These are phyloP conservation scores for Paxillus rubicundulus DNA, from an alignment of 768 basidiomycete genomes.

Conservation along the genomic window DNA sequence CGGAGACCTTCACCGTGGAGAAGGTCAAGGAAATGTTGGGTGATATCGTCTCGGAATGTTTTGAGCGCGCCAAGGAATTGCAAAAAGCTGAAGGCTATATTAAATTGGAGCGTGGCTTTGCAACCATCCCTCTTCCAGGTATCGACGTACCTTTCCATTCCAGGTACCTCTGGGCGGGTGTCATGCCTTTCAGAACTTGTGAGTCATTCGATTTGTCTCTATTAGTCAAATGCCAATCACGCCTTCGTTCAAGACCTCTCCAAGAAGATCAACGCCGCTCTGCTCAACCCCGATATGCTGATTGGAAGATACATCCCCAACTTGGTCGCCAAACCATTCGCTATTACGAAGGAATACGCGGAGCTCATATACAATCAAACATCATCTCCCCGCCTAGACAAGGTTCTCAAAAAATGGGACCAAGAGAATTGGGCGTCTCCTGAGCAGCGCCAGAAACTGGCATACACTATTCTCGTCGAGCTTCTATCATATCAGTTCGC, in stretches of 20 bases:
- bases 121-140: constrained; percentile 91
- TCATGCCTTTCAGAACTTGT: constrained; percentile 97
- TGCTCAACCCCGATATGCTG: constrained; percentile 93
- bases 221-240: neutral
- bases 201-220: constrained; percentile 33
- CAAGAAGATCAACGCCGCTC: constrained; percentile 92
- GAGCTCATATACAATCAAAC: constrained; percentile 97
- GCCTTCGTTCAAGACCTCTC: constrained; percentile 65
- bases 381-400: constrained; percentile 90
- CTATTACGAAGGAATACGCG: constrained; percentile 81
- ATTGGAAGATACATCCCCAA: constrained; percentile 97
- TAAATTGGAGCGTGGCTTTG: constrained; percentile 94
- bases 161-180: constrained; percentile 97
- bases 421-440: constrained; percentile 80
- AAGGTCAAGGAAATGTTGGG: constrained; percentile 95
- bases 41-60: constrained; percentile 86
- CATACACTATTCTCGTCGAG: constrained; percentile 95
- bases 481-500: constrained; percentile 97
- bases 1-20: constrained; percentile 83
- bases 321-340: constrained; percentile 86
- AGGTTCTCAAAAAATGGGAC: constrained; percentile 93
- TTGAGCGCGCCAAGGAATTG: constrained; percentile 70
- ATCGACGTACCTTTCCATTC: constrained; percentile 99
- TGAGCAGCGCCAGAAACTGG: constrained; percentile 87
- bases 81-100: constrained; percentile 85